These are phyloP conservation scores for Pyricularia grisea DNA, from an alignment of 2,329 filamentous ascomycete genomes.

Conservation along the genomic window DNA sequence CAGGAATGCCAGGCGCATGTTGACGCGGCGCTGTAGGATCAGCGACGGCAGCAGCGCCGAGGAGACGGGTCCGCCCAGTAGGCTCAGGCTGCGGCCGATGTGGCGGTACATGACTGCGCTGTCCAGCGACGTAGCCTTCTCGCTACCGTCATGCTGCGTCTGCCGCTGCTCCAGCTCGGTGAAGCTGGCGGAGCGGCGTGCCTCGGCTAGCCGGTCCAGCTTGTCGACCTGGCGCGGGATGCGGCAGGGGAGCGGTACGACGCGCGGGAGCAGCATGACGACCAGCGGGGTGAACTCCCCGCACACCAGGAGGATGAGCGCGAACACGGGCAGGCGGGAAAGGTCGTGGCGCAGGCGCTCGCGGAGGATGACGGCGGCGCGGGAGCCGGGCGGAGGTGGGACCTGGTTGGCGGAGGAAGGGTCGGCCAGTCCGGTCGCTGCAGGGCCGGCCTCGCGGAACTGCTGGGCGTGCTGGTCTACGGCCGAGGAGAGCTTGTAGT, in stretches of 20 bases:
- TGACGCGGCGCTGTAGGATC: slow-evolving; percentile 45
- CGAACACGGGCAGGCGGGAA: slow-evolving; percentile 70
- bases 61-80: slow-evolving; percentile 31
- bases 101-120: slow-evolving; percentile 20
- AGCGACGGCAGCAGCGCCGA: slow-evolving; percentile 32
- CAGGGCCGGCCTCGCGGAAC: neutral
- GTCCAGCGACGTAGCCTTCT: neutral
- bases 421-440: slow-evolving; percentile 45
- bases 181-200: slow-evolving; percentile 39
- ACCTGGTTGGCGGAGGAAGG: slow-evolving; percentile 19
- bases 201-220: slow-evolving; percentile 41
- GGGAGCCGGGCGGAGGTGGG: slow-evolving; percentile 24
- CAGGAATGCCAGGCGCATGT: slow-evolving; percentile 51
- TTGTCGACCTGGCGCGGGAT: slow-evolving; percentile 66
- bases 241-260: slow-evolving; percentile 74
- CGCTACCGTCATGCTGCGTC: neutral
- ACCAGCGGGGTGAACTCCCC: slow-evolving; percentile 82
- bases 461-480: slow-evolving; percentile 17
- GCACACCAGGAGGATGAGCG: slow-evolving; percentile 62
- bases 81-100: slow-evolving; percentile 31
- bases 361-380: slow-evolving; percentile 63
- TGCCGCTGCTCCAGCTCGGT: slow-evolving; percentile 20
- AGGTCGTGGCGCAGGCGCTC: slow-evolving; percentile 62
- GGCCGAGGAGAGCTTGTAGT: slow-evolving; percentile 43
- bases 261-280: slow-evolving; percentile 57